Base-by-base conservation (phyloP, 2,329 filamentous ascomycete genomes). In the Juglanconis sp. region DNA sequence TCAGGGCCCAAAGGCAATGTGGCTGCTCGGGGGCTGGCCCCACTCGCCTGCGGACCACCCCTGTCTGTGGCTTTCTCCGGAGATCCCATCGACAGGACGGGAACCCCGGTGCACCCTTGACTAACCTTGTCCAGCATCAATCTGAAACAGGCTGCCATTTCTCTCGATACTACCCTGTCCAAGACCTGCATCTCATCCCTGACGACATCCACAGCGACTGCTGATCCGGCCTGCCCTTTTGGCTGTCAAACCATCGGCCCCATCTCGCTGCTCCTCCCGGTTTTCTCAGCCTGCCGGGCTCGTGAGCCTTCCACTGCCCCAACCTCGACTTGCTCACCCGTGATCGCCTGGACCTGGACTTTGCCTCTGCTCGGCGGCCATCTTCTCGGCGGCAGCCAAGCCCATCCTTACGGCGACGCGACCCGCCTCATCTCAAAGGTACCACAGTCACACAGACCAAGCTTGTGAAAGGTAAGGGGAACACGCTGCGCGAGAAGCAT, bases 81-180 rank as follows among this genome's bases (percentile, higher is more conserved):
- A 36, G 24, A 53, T 50, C 34, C 48, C 56, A 61, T 55, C 53
- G 51, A 56, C 31, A 56, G 56, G 51, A 47, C 9, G 24, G 40
- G 32, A 15, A 31, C 34, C 60, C 57, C 53, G n/a, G 57, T 46
- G 24, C 31, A 17, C 34, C 11, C 57, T 40, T 60, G 57, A 63
- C 57, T 63, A 54, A 60, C 34, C 32, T 17, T 56, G 35, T 30
- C 49, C 42, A 32, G 49, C 36, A 56, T 63, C 55, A 60, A 63
- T 63, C 59, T 63, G 61, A 63, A 63, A 63, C 61, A 49, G 38
- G 44, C 51, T 54, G 49, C 61, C 57, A 60, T 63, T 57, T 63
- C 57, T 57, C 46, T 51, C 49, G 44, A 62, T 62, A 44, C 49
- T 51, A 60, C 60, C 53, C 60, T 62, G 57, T 44, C 38, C 31